Evolutionary conservation across 1,139 yeast genomes (phyloP), one percentile per base, ranked within the genome.

Genomic region (Zhuliangozyma parablackwelliae): DNA sequence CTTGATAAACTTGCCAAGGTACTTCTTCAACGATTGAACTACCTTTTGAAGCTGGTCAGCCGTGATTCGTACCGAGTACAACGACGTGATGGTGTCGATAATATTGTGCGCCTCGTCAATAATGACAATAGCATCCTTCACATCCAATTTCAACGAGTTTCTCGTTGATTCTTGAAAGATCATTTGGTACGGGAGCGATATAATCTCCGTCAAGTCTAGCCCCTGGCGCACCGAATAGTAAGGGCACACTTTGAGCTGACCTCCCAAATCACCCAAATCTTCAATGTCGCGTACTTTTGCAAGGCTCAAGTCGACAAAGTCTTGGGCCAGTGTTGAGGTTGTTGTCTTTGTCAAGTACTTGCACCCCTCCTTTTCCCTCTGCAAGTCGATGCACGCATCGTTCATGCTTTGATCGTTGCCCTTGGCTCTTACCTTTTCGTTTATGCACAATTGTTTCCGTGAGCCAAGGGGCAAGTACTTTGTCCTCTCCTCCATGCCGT

Each of bases 81-180:
- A 63, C 1, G 85, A 65, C 1, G 82, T 75, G 5, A 90, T 78
- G 0, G 90, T 80, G 48, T 89, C 97, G 26, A 89, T 56, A 30
- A 90, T 63, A 53, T 90, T 90, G 54, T 90, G 98, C 0, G 97
- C 97, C 54, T 90, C 98, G 54, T 90, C 98, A 28, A 90, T 82
- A 3, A 92, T 75, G 1, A 92, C 76, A 6, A 90, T 74, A 0
- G 92, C 72, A 42, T 79, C 73, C 36, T 73, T 70, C 11, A 90
- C 53, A 34, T 80, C 70, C 6, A 90, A 55, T 1, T 79, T 77
- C 34, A 88, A 57, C 0, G 80, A 64, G 4, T 70, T 67, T 48
- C 97, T 66, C 0, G 95, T 73, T 3, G 76, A 65, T 28, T 71
- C 74, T 35, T 84, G 86, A 2, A 90, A 58, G 10, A 92, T 57